These are phyloP conservation scores for Trametes gibbosa DNA, from an alignment of 768 basidiomycete genomes.

Conservation along the genomic window DNA sequence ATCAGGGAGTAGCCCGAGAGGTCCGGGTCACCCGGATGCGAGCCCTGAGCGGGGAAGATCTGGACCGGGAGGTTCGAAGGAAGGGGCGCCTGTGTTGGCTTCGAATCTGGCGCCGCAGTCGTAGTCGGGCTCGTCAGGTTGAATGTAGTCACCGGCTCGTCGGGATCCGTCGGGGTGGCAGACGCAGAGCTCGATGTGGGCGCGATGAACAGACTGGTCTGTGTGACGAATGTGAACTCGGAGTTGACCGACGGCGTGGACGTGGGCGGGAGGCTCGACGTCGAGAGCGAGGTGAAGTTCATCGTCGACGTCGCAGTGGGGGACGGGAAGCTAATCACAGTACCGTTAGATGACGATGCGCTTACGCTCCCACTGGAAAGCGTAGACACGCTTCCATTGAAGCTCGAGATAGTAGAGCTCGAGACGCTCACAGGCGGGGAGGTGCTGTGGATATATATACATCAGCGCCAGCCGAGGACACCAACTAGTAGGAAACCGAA, in stretches of 20 bases:
- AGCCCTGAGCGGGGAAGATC: slow-evolving; percentile 46
- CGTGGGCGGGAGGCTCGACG: slow-evolving; percentile 19
- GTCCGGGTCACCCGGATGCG: slow-evolving; percentile 24
- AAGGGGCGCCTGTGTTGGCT: slow-evolving; percentile 37
- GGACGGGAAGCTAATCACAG: slow-evolving; percentile 33
- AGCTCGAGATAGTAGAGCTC: background rate
- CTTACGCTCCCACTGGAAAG: background rate
- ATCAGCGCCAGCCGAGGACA: slow-evolving; percentile 1
- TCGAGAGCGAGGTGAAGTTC: slow-evolving; percentile 17
- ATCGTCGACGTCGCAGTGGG: slow-evolving; percentile 11
- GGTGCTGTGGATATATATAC: background rate
- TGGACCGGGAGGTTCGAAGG: slow-evolving; percentile 59
- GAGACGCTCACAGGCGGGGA: background rate
- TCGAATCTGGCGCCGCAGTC: slow-evolving; percentile 20
- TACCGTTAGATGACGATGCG: slow-evolving; percentile 16
- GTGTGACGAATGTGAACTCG: slow-evolving; percentile 35
- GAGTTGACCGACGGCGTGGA: slow-evolving; percentile 30
- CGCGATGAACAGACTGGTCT: slow-evolving; percentile 32
- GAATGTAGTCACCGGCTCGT: slow-evolving; percentile 34
- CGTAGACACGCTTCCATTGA: slow-evolving; percentile 2
- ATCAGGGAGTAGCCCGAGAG: slow-evolving; percentile 48
- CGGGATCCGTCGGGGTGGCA: slow-evolving; percentile 35
- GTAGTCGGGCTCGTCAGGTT: slow-evolving; percentile 21
- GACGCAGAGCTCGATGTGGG: slow-evolving; percentile 20
- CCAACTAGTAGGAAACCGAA: background rate